Conservation (phyloP, 192 early-diverging fungal species). For the Pilaira anomala region DNA sequence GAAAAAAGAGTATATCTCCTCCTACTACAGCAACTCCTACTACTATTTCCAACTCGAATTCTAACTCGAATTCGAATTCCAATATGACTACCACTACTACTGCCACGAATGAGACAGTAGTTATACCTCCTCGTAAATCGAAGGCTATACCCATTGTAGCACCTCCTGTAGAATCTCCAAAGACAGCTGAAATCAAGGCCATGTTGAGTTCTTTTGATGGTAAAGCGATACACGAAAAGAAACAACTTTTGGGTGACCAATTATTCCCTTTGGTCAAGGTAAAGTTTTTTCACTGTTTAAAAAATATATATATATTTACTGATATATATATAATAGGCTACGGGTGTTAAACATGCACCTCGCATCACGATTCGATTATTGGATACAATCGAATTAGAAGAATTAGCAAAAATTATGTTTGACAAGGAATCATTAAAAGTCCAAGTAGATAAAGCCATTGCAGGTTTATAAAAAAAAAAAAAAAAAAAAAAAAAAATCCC, state of each 20-base stretch:
- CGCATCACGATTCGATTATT: conserved; percentile 41
- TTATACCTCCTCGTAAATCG: conserved; percentile 22
- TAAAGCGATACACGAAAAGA: conserved; percentile 36
- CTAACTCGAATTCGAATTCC: too few species aligned
- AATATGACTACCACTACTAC: neutral
- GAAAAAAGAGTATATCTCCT: conserved; percentile 6
- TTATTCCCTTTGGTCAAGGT: conserved; percentile 44
- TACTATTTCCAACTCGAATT: too few species aligned
- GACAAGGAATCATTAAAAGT: conserved; percentile 26
- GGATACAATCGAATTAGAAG: conserved; percentile 37
- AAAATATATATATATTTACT: neutral
- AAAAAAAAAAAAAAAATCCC: too few species aligned
- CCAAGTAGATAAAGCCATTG: conserved; percentile 26
- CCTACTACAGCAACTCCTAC: too few species aligned
- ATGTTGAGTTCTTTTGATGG: conserved; percentile 27
- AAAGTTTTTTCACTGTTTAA: neutral
- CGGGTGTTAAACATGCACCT: conserved; percentile 34
- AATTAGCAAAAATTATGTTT: conserved; percentile 42
- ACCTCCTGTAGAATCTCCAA: conserved; percentile 4
- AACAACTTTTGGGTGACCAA: conserved; percentile 40
- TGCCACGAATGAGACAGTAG: neutral
- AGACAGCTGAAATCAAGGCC: neutral
- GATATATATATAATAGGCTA: conserved; percentile 13
- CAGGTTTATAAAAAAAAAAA: conserved; percentile 7
- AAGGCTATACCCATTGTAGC: conserved; percentile 38